Percentiles rank a stretch among this genome's conserved stretches.
These are phyloP conservation scores for Tolypocladium pustulatum DNA, from an alignment of 2,329 filamentous ascomycete genomes.

Conservation along the genomic window DNA sequence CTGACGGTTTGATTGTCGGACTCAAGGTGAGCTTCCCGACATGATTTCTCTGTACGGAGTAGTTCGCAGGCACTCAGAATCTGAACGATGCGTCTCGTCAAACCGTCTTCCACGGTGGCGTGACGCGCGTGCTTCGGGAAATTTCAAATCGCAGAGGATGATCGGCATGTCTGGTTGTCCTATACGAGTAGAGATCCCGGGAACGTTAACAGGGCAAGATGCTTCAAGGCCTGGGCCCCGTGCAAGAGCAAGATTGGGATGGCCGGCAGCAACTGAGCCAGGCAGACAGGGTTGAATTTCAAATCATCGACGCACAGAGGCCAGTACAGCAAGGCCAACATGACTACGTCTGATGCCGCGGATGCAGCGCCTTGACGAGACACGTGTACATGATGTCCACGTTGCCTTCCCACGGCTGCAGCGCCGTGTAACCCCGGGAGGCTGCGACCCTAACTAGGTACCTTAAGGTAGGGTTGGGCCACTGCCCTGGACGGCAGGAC, in stretches of 20 bases:
- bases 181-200: background rate
- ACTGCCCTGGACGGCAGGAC: background rate
- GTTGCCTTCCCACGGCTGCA: background rate
- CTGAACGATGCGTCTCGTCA: background rate
- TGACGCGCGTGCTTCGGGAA: background rate
- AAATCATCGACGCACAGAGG: background rate
- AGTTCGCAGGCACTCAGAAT: background rate
- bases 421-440: background rate
- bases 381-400: background rate
- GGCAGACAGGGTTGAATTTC: background rate
- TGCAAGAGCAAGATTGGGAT: background rate
- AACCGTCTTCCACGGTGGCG: background rate
- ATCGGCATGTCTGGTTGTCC: background rate
- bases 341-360: background rate
- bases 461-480: background rate
- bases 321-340: background rate
- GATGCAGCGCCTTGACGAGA: background rate
- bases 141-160: background rate
- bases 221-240: background rate
- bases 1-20: background rate
- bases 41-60: background rate
- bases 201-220: background rate
- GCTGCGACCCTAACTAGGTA: background rate
- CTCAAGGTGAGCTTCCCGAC: background rate
- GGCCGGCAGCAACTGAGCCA: background rate